Conservation (phyloP, 306 rosid genomes). For the Corylus americana region DNA sequence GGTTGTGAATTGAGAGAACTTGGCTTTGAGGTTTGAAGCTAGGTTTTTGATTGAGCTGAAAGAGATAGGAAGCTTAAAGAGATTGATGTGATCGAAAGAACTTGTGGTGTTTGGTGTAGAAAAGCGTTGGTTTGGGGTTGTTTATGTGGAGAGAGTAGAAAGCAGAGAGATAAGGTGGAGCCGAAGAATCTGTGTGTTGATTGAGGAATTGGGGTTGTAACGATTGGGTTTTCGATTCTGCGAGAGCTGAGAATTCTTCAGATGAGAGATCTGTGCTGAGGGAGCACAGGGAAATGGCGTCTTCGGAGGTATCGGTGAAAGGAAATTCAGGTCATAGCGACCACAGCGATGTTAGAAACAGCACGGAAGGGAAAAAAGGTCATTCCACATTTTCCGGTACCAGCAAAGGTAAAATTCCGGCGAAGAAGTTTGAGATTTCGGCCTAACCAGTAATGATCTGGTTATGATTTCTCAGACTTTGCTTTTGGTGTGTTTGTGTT, state of each 20-base stretch:
- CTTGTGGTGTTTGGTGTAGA: background rate
- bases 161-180: background rate
- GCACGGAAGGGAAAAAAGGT: slow-evolving; percentile 42
- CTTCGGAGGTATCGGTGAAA: slow-evolving; percentile 65
- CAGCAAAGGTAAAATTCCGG: slow-evolving; percentile 41
- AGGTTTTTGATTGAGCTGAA: slow-evolving; percentile 12
- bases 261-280: slow-evolving; percentile 67
- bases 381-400: slow-evolving; percentile 25
- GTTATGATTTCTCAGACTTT: background rate
- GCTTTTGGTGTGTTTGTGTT: slow-evolving; percentile 13
- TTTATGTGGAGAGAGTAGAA: background rate
- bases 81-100: background rate
- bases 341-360: slow-evolving; percentile 34
- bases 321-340: slow-evolving; percentile 43
- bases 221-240: slow-evolving; percentile 12
- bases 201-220: slow-evolving; percentile 1
- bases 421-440: slow-evolving; percentile 5
- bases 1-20: slow-evolving; percentile 16
- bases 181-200: background rate
- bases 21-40: slow-evolving; percentile 24
- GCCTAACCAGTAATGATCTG: background rate
- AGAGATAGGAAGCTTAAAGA: background rate
- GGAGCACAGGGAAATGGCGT: slow-evolving; percentile 48
- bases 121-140: background rate
- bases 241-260: slow-evolving; percentile 17